phyloP scores from a whole-genome alignment of 2,329 filamentous ascomycete genomes.

The Lasiodiplodia hormozganensis region DNA sequence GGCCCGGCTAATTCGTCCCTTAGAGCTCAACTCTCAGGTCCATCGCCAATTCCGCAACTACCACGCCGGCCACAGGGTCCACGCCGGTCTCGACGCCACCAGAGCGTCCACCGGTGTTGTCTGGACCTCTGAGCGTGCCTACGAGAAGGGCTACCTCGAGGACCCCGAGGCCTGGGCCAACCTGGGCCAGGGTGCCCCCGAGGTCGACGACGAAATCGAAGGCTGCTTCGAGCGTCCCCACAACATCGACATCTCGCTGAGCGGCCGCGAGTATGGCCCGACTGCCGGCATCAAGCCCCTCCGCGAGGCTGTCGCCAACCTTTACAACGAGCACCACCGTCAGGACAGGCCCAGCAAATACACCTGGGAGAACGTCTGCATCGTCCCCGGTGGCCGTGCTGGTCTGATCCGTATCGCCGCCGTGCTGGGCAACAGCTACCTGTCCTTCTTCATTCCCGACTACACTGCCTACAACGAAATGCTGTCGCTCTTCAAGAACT shows the following conservation, averaged over 20 bases:
- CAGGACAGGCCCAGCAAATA: constrained; percentile 88
- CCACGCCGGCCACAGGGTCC: constrained; percentile 88
- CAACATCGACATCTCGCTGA: constrained; percentile 77
- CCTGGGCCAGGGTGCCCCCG: constrained; percentile 89
- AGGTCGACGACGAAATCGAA: constrained; percentile 91
- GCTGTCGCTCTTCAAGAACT: constrained; percentile 91
- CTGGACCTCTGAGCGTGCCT: constrained; percentile 87
- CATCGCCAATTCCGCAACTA: constrained; percentile 89
- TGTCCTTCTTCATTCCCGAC: constrained; percentile 91
- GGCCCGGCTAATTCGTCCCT: background rate
- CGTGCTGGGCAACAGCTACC: constrained; percentile 88
- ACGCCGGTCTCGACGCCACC: constrained; percentile 87
- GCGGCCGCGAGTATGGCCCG: constrained; percentile 85
- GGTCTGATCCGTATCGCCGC: constrained; percentile 94
- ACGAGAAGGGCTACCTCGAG: constrained; percentile 87
- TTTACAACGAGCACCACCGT: constrained; percentile 94
- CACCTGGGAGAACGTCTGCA: constrained; percentile 96
- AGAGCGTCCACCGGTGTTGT: constrained; percentile 92
- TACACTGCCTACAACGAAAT: constrained; percentile 99
- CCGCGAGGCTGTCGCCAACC: constrained; percentile 83
- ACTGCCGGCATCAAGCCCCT: constrained; percentile 93
- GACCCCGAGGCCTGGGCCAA: constrained; percentile 88
- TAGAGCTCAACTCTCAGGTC: constrained; percentile 82
- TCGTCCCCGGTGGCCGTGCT: constrained; percentile 91
- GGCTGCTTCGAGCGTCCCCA: constrained; percentile 86